Base-by-base conservation (phyloP, 257 asterid species). In the Paulownia fortunei region DNA sequence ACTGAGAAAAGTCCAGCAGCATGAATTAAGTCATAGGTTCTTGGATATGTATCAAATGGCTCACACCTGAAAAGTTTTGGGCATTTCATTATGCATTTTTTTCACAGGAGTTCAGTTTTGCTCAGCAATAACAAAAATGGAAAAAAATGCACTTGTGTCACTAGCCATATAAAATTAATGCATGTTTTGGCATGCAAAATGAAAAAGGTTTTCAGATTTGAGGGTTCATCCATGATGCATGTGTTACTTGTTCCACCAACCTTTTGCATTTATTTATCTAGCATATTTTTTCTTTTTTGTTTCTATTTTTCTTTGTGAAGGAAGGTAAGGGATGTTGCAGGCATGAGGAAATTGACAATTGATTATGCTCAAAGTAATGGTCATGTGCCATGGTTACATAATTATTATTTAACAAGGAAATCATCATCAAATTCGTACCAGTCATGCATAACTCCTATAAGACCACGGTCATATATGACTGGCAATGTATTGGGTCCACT, bases 401-500 rank as follows among this genome's bases (percentile, higher is more conserved):
- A 74, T 41, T 36, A 56, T 39, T 26, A 65, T 62, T 61, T 19
- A 72, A 16, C 37, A 60, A 42, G 46, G 59, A 62, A 62, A 67
- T 23, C 42, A 59, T 60, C 70, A 64, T 36, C 42, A 24, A 81
- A 61, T 30, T 54, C 85, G 61, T 89, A 94, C 99, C 98, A 95
- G 83, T 95, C 99, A 71, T 95, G 99, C 94, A 87, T 89, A 75
- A 93, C 97, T 79, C 97, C 99, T 54, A 95, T 75, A 68, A 95
- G 98, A 54, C 99, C 98, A 21, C 98, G 98, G 81, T 93, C 99
- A 81, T 88, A 90, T 76, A 95, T 91, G 69, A 95, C 94, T 5
- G 99, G 99, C 85, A 95, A 82, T 3, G 98, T 95, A 80, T 95
- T 93, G 76, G 92, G 90, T 19, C 94, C 99, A 82, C 96, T 90